Evolutionary conservation across 805 yeast genomes (phyloP).

Genomic region (Monosporozyma unispora): DNA sequence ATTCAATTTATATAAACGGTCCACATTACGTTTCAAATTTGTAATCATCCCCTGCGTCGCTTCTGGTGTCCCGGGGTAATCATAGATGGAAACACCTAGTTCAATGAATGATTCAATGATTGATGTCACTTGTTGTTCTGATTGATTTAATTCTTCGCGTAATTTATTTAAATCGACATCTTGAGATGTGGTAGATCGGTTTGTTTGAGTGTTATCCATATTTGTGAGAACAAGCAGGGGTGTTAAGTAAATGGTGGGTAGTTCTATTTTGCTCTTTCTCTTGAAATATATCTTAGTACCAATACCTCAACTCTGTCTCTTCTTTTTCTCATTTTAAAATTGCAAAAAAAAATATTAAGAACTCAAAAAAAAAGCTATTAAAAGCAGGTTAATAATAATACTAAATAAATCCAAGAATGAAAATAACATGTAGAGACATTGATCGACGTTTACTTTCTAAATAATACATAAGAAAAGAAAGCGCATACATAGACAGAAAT

Average conservation of each 20-base stretch:
- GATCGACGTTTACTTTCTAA: too few relatives aligned
- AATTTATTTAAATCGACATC: conserved; percentile 4
- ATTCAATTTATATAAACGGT: conserved; percentile 31
- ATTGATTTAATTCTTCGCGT: conserved; percentile 22
- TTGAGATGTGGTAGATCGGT: not conserved
- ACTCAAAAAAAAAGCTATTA: too few relatives aligned
- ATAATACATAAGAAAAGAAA: not conserved
- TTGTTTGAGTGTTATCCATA: not conserved
- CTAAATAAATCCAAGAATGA: not conserved
- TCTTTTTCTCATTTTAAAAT: too few relatives aligned
- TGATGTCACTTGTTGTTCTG: conserved; percentile 35
- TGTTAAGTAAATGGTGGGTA: too few relatives aligned
- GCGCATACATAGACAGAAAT: not conserved
- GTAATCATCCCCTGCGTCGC: conserved; percentile 49
- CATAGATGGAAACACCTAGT: conserved; percentile 86
- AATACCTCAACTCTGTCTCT: too few relatives aligned
- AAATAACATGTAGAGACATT: too few relatives aligned
- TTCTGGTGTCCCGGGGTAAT: conserved; percentile 80
- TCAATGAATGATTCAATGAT: conserved; percentile 77
- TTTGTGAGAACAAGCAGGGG: too few relatives aligned
- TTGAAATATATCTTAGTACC: too few relatives aligned
- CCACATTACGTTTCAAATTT: conserved; percentile 34
- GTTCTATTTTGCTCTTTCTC: too few relatives aligned
- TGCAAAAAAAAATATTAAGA: too few relatives aligned
- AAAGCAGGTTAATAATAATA: too few relatives aligned